Percentiles rank a stretch among this genome's conserved stretches.
Conservation (phyloP, 1,284 basidiomycete species). For the Cerioporus squamosus region DNA sequence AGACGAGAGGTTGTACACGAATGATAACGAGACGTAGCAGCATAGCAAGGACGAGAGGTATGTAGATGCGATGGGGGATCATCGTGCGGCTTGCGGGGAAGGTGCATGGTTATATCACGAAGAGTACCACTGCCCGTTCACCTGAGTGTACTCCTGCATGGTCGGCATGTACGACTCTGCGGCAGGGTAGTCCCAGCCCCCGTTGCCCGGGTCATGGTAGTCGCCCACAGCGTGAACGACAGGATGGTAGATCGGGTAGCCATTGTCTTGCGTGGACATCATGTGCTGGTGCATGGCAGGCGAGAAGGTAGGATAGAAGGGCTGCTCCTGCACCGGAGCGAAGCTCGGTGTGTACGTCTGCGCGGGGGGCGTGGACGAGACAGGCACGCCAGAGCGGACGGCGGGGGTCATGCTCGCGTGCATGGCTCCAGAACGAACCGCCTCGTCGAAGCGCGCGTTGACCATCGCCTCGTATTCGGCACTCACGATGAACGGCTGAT, state of each 20-base stretch:
- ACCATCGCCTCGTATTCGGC: conserved; percentile 36
- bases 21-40: conserved; percentile 8
- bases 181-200: conserved; percentile 9
- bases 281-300: conserved; percentile 2
- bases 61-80: not conserved
- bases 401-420: conserved; percentile 28
- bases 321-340: not conserved
- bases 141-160: conserved; percentile 7
- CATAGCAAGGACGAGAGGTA: conserved; percentile 7
- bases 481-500: conserved; percentile 37
- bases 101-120: not conserved
- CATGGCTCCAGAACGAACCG: conserved; percentile 34
- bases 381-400: conserved; percentile 6
- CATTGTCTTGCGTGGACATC: not conserved
- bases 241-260: conserved; percentile 6
- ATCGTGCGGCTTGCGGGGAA: not conserved
- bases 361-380: not conserved
- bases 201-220: not conserved
- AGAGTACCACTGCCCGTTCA: conserved; percentile 17
- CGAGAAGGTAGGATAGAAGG: conserved; percentile 1
- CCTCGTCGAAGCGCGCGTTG: conserved; percentile 33
- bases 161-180: conserved; percentile 7
- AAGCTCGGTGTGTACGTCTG: not conserved
- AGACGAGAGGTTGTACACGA: not conserved
- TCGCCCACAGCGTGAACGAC: conserved; percentile 1